Evolutionary conservation across 352 stramenopile species (phyloP), one percentile per base, ranked within the genome.

Genomic region (Phytophthora niederhauseri): DNA sequence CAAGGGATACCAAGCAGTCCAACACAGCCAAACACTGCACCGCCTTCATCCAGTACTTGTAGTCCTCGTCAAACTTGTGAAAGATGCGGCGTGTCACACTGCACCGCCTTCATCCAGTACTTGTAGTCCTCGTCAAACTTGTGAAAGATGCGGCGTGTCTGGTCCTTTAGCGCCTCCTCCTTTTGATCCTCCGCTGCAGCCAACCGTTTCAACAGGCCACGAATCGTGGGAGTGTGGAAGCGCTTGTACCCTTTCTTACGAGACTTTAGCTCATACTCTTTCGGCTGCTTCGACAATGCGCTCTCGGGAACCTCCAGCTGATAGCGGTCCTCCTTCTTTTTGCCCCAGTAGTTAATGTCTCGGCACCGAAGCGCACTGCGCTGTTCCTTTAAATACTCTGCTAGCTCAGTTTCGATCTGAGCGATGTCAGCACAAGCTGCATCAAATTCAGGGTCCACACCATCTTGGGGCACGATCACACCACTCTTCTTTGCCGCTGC

Each of bases 371-470:
- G 70, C 34, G 81, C 74, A 14, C 76, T 88, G 4, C 89, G 90
- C 57, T 95, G 82, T 45, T 90, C 70, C 24, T 80, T 52, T 22
- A 99, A 73, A 70, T 99, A 99, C 30, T 90, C 81, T 4, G 98
- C 84, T 6, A 99, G 76, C 26, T 98, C 89, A 14, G 68, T 50
- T 55, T 98, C 75, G 11, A 99, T 84, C 19, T 82, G 71, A 2
- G 85, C 66, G 49, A 99, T 98, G 12, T 89, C 81, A 48, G 90
- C 90, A 68, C 85, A 94, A 30, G 96, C 94, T 57, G 84, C 76
- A 64, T 99, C 97, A 67, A 98, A 99, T 19, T 97, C 90, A 7
- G 89, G 68, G 72, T 99, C 96, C n/a, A 98, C 91, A 20, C 98
- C 98, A 26, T 86, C 81, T 66, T 90, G 78, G 17, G 98, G 98